These are phyloP conservation scores for Paxillus rubicundulus DNA, from an alignment of 768 basidiomycete genomes.

Conservation along the genomic window DNA sequence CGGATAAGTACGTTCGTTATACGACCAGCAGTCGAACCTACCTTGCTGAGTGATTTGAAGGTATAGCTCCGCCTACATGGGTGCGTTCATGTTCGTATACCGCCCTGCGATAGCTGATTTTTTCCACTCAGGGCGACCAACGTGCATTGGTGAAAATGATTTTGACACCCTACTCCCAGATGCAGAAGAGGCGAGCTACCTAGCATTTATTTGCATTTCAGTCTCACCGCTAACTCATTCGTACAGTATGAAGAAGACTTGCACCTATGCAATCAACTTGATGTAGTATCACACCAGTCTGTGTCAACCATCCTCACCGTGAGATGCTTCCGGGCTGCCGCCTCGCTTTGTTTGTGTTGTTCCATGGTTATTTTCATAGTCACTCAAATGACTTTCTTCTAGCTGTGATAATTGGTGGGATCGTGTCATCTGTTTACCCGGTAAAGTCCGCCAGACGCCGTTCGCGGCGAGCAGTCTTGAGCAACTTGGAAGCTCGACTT, in stretches of 20 bases:
- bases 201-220: not conserved
- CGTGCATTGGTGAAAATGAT: conserved; percentile 64
- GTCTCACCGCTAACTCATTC: conserved; percentile 7
- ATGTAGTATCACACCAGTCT: conserved; percentile 41
- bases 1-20: conserved; percentile 56
- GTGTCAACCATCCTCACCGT: conserved; percentile 42
- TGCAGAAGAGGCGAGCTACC: conserved; percentile 46
- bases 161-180: conserved; percentile 66
- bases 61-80: conserved; percentile 74
- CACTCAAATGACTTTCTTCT: conserved; percentile 2
- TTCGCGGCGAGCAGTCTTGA: conserved; percentile 49
- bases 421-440: conserved; percentile 69
- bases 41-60: conserved; percentile 32
- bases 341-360: conserved; percentile 52
- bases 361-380: conserved; percentile 2
- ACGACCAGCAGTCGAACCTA: not conserved
- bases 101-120: conserved; percentile 5
- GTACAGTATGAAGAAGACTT: conserved; percentile 56
- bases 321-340: conserved; percentile 53
- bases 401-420: conserved; percentile 68
- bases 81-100: conserved; percentile 30
- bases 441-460: conserved; percentile 49
- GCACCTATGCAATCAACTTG: conserved; percentile 49
- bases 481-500: conserved; percentile 59
- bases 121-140: conserved; percentile 52